phyloP scores from a whole-genome alignment of 2,329 filamentous ascomycete genomes.

The Clonostachys byssicola region DNA sequence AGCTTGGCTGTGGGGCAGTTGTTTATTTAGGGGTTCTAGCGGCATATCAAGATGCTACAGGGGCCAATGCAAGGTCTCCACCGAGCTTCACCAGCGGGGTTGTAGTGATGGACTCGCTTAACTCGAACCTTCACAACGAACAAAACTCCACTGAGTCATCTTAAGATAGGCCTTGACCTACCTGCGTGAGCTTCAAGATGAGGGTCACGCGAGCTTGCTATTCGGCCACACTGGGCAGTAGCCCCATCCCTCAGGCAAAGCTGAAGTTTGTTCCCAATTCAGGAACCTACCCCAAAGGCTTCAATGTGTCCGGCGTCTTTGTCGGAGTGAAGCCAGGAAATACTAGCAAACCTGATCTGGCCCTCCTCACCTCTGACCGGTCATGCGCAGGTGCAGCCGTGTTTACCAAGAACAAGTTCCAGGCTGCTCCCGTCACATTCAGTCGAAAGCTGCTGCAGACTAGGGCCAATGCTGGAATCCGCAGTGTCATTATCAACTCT shows the following conservation, averaged over 20 bases:
- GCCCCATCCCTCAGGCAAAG: conserved; percentile 68
- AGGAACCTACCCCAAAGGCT: conserved; percentile 87
- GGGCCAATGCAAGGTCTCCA: too few species aligned
- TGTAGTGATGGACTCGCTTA: too few species aligned
- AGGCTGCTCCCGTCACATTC: conserved; percentile 90
- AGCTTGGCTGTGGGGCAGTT: too few species aligned
- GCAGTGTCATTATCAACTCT: conserved; percentile 86
- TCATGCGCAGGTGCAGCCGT: conserved; percentile 87
- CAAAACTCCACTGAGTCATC: too few species aligned
- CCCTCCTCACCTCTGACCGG: conserved; percentile 79
- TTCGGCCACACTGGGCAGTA: conserved; percentile 15
- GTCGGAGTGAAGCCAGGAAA: conserved; percentile 94
- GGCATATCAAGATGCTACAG: too few species aligned
- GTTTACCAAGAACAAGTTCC: conserved; percentile 98
- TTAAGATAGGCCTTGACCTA: background rate
- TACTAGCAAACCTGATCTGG: conserved; percentile 86
- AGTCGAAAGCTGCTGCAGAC: conserved; percentile 68
- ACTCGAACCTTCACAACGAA: too few species aligned
- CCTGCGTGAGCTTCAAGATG: conserved; percentile 10
- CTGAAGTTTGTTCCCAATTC: conserved; percentile 83
- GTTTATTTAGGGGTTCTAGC: too few species aligned
- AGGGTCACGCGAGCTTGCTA: conserved; percentile 27
- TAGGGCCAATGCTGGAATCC: conserved; percentile 64
- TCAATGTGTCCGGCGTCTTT: conserved; percentile 79
- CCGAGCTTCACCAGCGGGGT: too few species aligned